Conservation (phyloP, 345 rosid genomes). For the Punica granatum region DNA sequence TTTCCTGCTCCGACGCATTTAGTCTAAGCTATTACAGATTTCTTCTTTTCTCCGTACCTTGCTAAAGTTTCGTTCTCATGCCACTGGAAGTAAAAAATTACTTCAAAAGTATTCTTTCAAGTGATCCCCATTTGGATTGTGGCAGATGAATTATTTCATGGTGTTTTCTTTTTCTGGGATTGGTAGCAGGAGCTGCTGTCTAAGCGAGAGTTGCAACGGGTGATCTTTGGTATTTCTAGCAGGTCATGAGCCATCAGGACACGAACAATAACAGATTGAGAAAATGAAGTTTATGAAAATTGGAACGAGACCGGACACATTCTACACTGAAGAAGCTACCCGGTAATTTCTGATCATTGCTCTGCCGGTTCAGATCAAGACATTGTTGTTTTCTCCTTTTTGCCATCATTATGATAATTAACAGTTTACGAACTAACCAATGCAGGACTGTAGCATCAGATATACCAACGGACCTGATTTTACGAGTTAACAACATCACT, state of each 20-base stretch:
- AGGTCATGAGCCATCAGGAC: conserved; percentile 12
- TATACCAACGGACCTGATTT: conserved; percentile 51
- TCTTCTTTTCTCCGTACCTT: too few species aligned
- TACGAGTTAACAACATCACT: conserved; percentile 51
- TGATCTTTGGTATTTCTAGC: neutral
- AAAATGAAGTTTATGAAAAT: conserved; percentile 97
- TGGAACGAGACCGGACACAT: conserved; percentile 83
- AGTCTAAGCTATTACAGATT: too few species aligned
- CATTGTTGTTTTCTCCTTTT: neutral
- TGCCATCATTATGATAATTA: neutral
- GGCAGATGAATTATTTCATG: neutral
- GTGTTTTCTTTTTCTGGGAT: neutral
- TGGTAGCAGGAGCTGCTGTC: neutral
- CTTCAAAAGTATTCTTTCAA: neutral
- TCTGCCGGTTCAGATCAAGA: conserved; percentile 30
- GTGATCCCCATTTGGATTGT: neutral
- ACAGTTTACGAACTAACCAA: conserved; percentile 3
- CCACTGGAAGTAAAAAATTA: too few species aligned
- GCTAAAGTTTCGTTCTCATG: too few species aligned
- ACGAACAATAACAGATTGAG: conserved; percentile 12
- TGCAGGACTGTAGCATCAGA: conserved; percentile 76
- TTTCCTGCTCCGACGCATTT: too few species aligned
- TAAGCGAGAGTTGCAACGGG: neutral
- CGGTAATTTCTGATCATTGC: neutral
- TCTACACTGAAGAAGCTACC: conserved; percentile 82